These are phyloP conservation scores for Pseudogymnoascus sp. DNA, from an alignment of 2,329 filamentous ascomycete genomes.

Conservation along the genomic window DNA sequence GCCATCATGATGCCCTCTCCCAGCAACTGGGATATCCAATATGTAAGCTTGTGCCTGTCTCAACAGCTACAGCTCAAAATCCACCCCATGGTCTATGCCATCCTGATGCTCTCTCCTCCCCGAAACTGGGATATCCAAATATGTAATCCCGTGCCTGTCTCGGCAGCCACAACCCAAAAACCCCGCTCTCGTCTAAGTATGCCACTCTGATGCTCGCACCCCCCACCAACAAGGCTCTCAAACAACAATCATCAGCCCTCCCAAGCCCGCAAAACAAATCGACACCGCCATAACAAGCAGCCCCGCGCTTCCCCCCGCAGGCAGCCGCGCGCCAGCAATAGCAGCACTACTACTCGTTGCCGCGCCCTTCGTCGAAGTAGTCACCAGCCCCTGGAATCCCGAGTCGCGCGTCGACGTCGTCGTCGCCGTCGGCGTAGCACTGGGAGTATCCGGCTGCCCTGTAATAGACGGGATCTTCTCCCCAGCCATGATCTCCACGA, in stretches of 20 bases:
- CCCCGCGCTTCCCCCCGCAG: not conserved
- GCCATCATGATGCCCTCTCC: not conserved
- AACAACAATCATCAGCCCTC: not conserved
- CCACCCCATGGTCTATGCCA: not conserved
- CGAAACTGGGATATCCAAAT: no score
- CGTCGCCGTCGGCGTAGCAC: no score
- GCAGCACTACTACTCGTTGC: not conserved
- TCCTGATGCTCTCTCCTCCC: not conserved
- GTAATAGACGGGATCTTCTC: not conserved
- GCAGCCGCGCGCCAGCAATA: not conserved
- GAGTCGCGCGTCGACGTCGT: not conserved
- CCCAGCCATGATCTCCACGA: slow-evolving; percentile 37
- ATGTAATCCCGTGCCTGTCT: no score
- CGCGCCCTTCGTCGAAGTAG: not conserved
- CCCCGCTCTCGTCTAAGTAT: not conserved
- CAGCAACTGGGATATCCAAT: not conserved
- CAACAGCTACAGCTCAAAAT: not conserved
- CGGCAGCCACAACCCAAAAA: no score
- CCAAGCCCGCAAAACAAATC: not conserved
- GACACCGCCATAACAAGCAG: not conserved
- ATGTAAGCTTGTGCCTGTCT: not conserved
- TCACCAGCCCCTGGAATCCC: not conserved
- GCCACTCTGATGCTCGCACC: not conserved
- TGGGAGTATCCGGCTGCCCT: not conserved
- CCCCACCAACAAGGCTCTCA: not conserved